Evolutionary conservation across 2,329 filamentous ascomycete species (phyloP).

Genomic region (Fusarium bactridioides): DNA sequence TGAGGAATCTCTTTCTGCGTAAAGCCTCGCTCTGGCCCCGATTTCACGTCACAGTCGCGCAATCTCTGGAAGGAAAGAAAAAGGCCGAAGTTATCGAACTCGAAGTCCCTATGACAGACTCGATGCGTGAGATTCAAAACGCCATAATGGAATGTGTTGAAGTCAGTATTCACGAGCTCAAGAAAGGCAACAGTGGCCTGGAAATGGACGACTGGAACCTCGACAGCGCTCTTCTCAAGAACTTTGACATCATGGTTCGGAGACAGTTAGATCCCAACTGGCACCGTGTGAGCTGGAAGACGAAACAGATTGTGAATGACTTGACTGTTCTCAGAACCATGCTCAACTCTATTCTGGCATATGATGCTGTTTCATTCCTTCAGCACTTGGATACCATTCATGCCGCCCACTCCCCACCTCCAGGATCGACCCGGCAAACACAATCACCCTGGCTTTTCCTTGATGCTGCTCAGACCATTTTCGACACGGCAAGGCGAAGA

Average conservation of each 20-base stretch:
- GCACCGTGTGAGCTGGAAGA: conserved; percentile 96
- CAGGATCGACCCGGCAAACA: conserved; percentile 85
- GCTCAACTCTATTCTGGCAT: conserved; percentile 81
- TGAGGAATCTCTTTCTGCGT: conserved; percentile 86
- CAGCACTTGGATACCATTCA: conserved; percentile 95
- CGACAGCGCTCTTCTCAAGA: conserved; percentile 89
- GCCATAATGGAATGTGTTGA: conserved; percentile 97
- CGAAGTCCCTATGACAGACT: conserved; percentile 93
- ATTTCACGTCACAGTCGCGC: conserved; percentile 89
- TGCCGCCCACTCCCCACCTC: conserved; percentile 86
- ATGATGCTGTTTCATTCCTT: conserved; percentile 90
- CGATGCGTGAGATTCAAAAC: conserved; percentile 92
- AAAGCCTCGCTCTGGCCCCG: conserved; percentile 92
- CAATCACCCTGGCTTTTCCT: conserved; percentile 97
- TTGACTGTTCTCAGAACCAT: conserved; percentile 83
- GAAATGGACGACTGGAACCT: conserved; percentile 98
- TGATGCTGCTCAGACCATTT: conserved; percentile 93
- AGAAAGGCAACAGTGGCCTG: conserved; percentile 86
- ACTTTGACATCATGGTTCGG: conserved; percentile 88
- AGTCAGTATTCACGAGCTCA: conserved; percentile 90
- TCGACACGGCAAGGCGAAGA: conserved; percentile 85
- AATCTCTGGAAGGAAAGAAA: conserved; percentile 87
- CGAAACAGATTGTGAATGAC: conserved; percentile 92
- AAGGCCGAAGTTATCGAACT: conserved; percentile 98
- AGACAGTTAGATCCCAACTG: conserved; percentile 94